phyloP scores from a whole-genome alignment of 2,329 filamentous ascomycete species.

The Fusarium multiceps region DNA sequence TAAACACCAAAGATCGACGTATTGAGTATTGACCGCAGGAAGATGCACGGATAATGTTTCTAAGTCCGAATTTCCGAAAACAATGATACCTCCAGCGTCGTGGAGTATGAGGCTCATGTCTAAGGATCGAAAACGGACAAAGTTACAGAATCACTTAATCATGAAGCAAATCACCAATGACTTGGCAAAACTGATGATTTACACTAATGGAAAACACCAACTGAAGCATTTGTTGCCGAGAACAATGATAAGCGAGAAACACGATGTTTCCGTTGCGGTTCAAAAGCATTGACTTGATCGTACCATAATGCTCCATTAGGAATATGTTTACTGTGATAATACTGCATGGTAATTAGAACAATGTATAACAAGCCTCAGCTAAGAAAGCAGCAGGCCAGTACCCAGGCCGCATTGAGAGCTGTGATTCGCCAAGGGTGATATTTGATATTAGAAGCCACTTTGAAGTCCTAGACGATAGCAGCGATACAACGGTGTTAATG shows the following conservation, averaged over 20 bases:
- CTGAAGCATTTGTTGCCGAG: background rate
- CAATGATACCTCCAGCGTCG: background rate
- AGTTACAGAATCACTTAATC: background rate
- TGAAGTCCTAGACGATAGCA: background rate
- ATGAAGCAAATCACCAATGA: background rate
- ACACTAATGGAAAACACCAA: background rate
- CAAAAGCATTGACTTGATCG: background rate
- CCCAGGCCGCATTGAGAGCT: background rate
- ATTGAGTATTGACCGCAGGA: background rate
- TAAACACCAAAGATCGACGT: conserved; percentile 1
- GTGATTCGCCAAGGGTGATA: conserved; percentile 28
- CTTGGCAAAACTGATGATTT: background rate
- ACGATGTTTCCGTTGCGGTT: conserved; percentile 3
- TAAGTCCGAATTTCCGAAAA: background rate
- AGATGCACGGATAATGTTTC: background rate
- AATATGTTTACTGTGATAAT: background rate
- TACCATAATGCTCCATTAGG: conserved; percentile 1
- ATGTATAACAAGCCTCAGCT: background rate
- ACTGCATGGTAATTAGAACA: background rate
- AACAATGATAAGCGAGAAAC: conserved; percentile 10
- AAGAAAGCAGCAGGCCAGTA: conserved; percentile 5
- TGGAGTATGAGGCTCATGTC: background rate
- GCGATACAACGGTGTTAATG: conserved; percentile 6
- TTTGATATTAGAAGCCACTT: conserved; percentile 19
- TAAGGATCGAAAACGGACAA: background rate